Evolutionary conservation across 2,329 filamentous ascomycete genomes (phyloP).

Genomic region (Alternaria hordeiaustralica): DNA sequence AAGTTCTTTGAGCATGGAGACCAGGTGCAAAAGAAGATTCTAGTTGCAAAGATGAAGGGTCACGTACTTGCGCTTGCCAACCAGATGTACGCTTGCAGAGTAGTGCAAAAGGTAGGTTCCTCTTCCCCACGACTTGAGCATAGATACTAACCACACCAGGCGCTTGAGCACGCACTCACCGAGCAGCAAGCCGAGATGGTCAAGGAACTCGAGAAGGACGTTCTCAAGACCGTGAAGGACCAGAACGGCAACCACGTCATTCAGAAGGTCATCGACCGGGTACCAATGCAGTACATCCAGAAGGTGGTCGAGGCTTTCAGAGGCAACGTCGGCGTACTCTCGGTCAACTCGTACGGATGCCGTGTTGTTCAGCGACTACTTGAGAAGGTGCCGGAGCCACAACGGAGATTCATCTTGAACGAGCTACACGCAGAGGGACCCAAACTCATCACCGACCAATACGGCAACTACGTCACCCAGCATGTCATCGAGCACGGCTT

Average conservation of each 20-base stretch:
- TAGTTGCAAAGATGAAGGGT: conserved; percentile 87
- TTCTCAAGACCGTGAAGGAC: conserved; percentile 80
- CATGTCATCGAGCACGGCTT: conserved; percentile 84
- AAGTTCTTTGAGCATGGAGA: conserved; percentile 97
- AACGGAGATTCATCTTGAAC: conserved; percentile 73
- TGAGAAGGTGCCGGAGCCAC: conserved; percentile 76
- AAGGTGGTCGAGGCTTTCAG: conserved; percentile 85
- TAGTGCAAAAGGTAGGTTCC: conserved; percentile 81
- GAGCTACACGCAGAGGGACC: conserved; percentile 78
- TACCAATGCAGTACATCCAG: conserved; percentile 78
- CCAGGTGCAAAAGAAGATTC: conserved; percentile 85
- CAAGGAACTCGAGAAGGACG: conserved; percentile 78
- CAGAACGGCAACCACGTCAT: conserved; percentile 97
- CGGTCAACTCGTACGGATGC: conserved; percentile 85
- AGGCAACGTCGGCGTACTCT: conserved; percentile 74
- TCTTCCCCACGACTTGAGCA: background rate
- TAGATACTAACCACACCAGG: conserved; percentile 57
- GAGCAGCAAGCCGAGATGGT: conserved; percentile 88
- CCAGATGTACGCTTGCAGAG: conserved; percentile 92
- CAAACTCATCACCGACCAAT: conserved; percentile 82
- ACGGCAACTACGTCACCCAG: conserved; percentile 95
- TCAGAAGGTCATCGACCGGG: conserved; percentile 86
- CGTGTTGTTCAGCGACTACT: conserved; percentile 92
- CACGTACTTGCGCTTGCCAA: conserved; percentile 79
- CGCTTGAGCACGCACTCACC: conserved; percentile 86